Conservation (phyloP, 23 red algal genomes). For the Gracilaria gracilis region DNA sequence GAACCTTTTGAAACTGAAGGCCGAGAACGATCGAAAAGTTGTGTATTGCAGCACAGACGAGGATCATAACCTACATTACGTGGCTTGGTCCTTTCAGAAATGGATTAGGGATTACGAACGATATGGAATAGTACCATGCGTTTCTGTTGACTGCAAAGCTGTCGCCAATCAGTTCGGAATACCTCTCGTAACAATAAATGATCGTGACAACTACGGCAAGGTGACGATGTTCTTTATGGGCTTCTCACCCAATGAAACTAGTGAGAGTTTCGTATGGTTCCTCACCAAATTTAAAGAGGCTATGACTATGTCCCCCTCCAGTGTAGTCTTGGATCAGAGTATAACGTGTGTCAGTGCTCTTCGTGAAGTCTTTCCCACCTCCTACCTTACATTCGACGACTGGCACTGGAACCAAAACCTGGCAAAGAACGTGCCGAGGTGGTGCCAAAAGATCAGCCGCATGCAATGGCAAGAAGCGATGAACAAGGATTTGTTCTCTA, state of each 20-base stretch:
- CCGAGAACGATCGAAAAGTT: neutral
- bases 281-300: neutral
- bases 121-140: conserved; percentile 19
- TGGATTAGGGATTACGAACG: conserved; percentile 9
- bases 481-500: neutral
- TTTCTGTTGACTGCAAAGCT: conserved; percentile 25
- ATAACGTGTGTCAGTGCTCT: neutral
- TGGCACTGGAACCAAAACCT: conserved; percentile 21
- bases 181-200: conserved; percentile 21
- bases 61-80: neutral
- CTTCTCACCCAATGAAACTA: conserved; percentile 1
- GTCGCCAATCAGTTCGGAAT: conserved; percentile 1
- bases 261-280: neutral
- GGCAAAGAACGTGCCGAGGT: neutral
- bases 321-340: conserved; percentile 25
- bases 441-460: neutral
- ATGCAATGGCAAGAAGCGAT: neutral
- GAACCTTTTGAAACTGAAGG: neutral
- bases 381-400: neutral
- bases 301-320: neutral
- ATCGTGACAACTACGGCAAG: neutral
- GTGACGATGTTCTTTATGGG: conserved; percentile 34
- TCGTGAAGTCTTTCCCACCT: neutral
- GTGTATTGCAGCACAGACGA: neutral
- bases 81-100: neutral